A percentile compares a stretch with the other conserved stretches of the same genome.
Evolutionary conservation across 306 rosid genomes (phyloP).

Genomic region (Acmispon strigosus): DNA sequence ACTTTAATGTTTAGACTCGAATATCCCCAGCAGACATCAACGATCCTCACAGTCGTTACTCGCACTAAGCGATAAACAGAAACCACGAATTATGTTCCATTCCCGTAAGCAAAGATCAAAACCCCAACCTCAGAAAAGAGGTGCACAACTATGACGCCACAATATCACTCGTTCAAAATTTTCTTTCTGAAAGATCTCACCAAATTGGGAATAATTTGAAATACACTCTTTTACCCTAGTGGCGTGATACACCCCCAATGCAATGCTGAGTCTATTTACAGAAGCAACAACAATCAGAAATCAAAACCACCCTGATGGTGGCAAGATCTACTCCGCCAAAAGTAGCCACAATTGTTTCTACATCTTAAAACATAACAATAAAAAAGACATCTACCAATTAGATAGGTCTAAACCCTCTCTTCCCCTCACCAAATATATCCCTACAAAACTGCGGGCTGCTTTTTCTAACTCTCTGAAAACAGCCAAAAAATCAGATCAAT

Average conservation of each 20-base stretch:
- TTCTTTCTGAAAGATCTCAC: too few species aligned
- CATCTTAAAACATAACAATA: not conserved
- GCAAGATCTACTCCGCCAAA: slow-evolving; percentile 22
- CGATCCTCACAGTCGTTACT: too few species aligned
- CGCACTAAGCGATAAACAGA: too few species aligned
- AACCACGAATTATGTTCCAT: too few species aligned
- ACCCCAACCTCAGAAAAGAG: too few species aligned
- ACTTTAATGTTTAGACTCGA: too few species aligned
- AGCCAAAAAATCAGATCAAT: slow-evolving; percentile 45
- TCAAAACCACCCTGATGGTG: slow-evolving; percentile 4
- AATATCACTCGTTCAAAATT: too few species aligned
- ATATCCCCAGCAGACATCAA: too few species aligned
- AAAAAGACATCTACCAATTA: slow-evolving; percentile 7
- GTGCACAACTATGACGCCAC: too few species aligned
- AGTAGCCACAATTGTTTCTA: slow-evolving; percentile 18
- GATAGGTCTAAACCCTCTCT: slow-evolving; percentile 9
- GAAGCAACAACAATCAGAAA: not conserved
- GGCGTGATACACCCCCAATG: not conserved
- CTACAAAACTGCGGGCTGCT: slow-evolving; percentile 68
- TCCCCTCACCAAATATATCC: slow-evolving; percentile 21
- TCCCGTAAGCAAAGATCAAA: too few species aligned
- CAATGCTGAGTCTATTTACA: slow-evolving; percentile 9
- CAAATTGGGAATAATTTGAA: too few species aligned
- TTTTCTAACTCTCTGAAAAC: slow-evolving; percentile 44
- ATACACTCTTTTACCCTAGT: not conserved